These are phyloP conservation scores for Mycena maculata DNA, from an alignment of 768 basidiomycete genomes.

Conservation along the genomic window DNA sequence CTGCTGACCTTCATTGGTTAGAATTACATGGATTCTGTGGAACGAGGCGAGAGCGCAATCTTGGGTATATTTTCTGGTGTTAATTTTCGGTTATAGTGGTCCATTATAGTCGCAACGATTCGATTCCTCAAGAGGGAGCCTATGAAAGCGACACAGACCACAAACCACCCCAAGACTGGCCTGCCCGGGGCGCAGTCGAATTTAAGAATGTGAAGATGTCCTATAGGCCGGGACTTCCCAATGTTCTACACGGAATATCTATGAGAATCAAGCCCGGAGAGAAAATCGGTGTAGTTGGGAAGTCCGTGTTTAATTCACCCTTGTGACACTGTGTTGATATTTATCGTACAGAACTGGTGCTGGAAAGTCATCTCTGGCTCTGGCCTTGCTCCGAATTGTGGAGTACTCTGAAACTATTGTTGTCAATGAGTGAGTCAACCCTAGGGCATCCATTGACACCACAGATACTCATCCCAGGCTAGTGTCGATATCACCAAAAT, in stretches of 20 bases:
- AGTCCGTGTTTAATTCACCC: constrained; percentile 34
- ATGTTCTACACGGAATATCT: constrained; percentile 74
- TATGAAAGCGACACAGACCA: constrained; percentile 63
- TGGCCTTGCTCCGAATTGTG: constrained; percentile 75
- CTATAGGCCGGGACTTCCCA: constrained; percentile 79
- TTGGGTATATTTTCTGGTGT: background rate
- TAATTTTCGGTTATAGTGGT: constrained; percentile 50
- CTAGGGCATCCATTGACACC: background rate
- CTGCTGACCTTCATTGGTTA: constrained; percentile 34
- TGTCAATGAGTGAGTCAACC: constrained; percentile 65
- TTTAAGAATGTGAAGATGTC: constrained; percentile 70
- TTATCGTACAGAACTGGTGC: constrained; percentile 60
- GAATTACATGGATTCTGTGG: constrained; percentile 77
- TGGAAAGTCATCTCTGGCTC: constrained; percentile 71
- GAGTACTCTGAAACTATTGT: constrained; percentile 73
- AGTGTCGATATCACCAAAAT: constrained; percentile 76
- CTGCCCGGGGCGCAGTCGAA: constrained; percentile 66
- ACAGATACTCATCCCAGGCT: constrained; percentile 25
- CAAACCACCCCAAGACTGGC: constrained; percentile 74
- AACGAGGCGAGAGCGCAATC: constrained; percentile 54
- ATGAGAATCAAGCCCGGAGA: constrained; percentile 72
- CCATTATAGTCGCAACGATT: constrained; percentile 62
- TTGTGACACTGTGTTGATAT: constrained; percentile 20
- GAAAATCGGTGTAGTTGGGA: constrained; percentile 83
- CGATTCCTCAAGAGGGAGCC: constrained; percentile 73